Conservation (phyloP, 2,329 filamentous ascomycete genomes). For the Juglanconis sp. region DNA sequence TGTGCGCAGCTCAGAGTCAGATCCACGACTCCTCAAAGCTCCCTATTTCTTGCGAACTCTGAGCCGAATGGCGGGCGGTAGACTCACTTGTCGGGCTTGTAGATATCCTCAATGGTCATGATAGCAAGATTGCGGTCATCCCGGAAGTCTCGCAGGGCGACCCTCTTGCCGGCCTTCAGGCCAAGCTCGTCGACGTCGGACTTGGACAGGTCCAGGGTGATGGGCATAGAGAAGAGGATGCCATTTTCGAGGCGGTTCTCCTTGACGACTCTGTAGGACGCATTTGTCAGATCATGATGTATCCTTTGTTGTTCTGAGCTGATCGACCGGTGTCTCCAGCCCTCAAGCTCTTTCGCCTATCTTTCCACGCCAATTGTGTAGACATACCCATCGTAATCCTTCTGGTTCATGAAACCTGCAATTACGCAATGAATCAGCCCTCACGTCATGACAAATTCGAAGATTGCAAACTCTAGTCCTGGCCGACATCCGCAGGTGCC, state of each 20-base stretch:
- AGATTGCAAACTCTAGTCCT: not conserved
- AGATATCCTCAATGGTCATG: constrained; percentile 91
- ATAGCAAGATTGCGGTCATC: constrained; percentile 97
- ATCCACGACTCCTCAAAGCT: not conserved
- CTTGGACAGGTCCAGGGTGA: constrained; percentile 82
- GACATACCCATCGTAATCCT: constrained; percentile 88
- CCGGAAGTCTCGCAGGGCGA: constrained; percentile 90
- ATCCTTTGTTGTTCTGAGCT: not conserved
- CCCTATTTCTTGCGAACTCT: too few relatives aligned
- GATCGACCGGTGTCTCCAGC: not conserved
- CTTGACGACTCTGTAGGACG: constrained; percentile 69
- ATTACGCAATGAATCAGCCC: constrained; percentile 13
- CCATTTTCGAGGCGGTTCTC: constrained; percentile 84
- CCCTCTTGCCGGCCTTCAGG: constrained; percentile 74
- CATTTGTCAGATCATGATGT: constrained; percentile 4
- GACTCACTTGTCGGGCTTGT: constrained; percentile 87
- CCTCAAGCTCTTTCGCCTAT: not conserved
- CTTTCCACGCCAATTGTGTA: not conserved
- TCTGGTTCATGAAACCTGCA: constrained; percentile 91
- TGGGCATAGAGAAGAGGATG: constrained; percentile 93
- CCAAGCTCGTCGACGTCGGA: constrained; percentile 70
- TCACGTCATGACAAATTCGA: constrained; percentile 2
- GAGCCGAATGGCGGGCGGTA: not conserved
- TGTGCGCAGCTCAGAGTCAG: constrained; percentile 35
- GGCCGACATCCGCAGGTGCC: constrained; percentile 2